A percentile compares a stretch with the other conserved stretches of the same genome.
These are phyloP conservation scores for Planoprotostelium fungivorum DNA, from an alignment of 78 protist species.

Conservation along the genomic window DNA sequence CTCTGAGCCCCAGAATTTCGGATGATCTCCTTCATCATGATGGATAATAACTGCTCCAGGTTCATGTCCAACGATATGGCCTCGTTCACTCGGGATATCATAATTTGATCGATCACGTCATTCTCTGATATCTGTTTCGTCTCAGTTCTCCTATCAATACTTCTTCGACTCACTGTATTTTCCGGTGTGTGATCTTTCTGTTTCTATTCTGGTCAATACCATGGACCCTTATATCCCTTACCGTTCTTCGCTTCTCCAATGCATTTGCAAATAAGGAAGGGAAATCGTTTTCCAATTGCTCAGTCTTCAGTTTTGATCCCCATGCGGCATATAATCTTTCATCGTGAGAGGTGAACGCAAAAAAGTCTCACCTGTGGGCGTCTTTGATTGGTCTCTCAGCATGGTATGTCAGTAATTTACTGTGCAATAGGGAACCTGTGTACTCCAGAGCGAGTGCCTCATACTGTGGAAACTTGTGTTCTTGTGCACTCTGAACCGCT, in stretches of 20 bases:
- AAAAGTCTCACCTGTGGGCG: not conserved
- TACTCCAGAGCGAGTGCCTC: not conserved
- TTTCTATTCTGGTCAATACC: too few species aligned
- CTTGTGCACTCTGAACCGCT: not conserved
- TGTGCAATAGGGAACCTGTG: not conserved
- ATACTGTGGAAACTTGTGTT: not conserved
- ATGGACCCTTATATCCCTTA: not conserved
- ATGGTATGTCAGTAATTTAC: not conserved
- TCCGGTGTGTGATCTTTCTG: too few species aligned
- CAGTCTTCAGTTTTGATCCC: not conserved
- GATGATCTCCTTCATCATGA: not conserved
- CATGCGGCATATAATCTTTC: not conserved
- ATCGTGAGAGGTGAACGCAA: not conserved
- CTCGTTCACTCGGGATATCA: not conserved
- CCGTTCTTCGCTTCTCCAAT: not conserved
- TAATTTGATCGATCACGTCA: not conserved
- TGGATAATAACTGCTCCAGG: not conserved
- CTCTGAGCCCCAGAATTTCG: not conserved
- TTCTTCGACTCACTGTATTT: not conserved
- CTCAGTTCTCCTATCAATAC: too few species aligned
- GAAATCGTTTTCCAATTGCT: not conserved
- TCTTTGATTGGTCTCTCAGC: not conserved
- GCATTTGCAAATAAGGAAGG: not conserved
- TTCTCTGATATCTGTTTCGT: too few species aligned
- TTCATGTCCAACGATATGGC: not conserved